Conservation (phyloP, 202 grass and related monocot species). For the Zizania palustris region DNA sequence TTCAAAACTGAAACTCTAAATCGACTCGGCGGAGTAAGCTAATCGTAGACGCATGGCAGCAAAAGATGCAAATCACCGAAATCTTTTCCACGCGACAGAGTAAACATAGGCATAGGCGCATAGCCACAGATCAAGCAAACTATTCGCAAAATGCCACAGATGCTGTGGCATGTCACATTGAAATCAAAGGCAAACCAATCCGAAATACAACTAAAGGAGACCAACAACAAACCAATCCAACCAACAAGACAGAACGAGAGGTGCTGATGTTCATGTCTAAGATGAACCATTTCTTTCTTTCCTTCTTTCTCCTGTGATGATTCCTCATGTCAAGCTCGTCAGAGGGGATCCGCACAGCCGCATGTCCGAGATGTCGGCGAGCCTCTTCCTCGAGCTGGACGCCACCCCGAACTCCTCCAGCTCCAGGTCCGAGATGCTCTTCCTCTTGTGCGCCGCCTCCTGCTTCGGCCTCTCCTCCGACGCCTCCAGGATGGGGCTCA, state of each 20-base stretch:
- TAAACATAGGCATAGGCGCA: no score
- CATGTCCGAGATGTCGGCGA: slow-evolving; percentile 88
- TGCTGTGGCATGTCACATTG: slow-evolving; percentile 4
- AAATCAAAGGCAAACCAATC: not conserved
- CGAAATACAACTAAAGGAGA: slow-evolving; percentile 33
- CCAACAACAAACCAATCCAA: slow-evolving; percentile 34
- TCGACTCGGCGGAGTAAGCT: no score
- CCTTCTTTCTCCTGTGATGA: not conserved
- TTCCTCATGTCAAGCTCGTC: slow-evolving; percentile 61
- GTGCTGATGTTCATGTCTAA: no score
- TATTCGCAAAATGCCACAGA: slow-evolving; percentile 34
- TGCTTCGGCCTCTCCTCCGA: slow-evolving; percentile 57
- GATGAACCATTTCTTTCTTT: not conserved
- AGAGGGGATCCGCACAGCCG: slow-evolving; percentile 71
- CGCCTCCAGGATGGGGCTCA: slow-evolving; percentile 75
- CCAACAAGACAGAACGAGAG: not conserved
- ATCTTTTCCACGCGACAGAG: not conserved
- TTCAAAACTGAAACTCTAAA: no score
- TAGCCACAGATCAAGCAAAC: not conserved
- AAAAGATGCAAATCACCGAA: no score
- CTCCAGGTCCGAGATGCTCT: slow-evolving; percentile 72
- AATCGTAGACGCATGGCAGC: no score
- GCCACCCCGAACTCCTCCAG: slow-evolving; percentile 74
- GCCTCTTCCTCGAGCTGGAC: slow-evolving; percentile 71
- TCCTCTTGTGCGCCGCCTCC: slow-evolving; percentile 62